These are phyloP conservation scores for Porcisia deanei DNA, from an alignment of 208 protist genomes.

Conservation along the genomic window DNA sequence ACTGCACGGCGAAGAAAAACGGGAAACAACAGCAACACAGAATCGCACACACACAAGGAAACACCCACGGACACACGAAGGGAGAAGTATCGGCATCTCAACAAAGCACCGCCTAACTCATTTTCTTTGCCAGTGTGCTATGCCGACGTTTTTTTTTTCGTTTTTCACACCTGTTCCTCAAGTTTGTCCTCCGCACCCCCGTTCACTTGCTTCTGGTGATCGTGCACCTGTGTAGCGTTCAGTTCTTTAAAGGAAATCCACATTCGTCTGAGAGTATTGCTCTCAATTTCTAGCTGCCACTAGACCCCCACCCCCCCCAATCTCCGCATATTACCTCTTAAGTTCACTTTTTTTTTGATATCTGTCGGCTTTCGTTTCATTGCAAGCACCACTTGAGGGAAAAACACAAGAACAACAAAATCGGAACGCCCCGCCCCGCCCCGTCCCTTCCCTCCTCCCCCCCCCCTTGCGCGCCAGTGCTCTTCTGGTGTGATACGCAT, in stretches of 20 bases:
- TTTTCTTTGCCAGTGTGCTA: not conserved
- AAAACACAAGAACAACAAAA: not conserved
- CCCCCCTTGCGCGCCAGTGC: not conserved
- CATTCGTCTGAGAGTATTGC: not conserved
- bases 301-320: not conserved
- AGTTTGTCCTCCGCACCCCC: not conserved
- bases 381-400: not conserved
- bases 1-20: not conserved
- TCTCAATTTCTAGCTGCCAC: not conserved
- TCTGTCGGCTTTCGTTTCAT: not conserved
- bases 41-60: not conserved
- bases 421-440: too few relatives aligned
- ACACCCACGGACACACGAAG: not conserved
- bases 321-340: not conserved
- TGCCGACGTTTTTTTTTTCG: not conserved
- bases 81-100: not conserved
- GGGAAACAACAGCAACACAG: not conserved
- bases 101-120: not conserved
- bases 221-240: not conserved
- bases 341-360: not conserved
- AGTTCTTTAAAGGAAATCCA: not conserved
- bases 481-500: not conserved
- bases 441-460: not conserved
- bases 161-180: not conserved
- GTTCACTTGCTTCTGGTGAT: not conserved